These are phyloP conservation scores for Melanopsichium pennsylvanicum DNA, from an alignment of 1,284 basidiomycete species.

Conservation along the genomic window DNA sequence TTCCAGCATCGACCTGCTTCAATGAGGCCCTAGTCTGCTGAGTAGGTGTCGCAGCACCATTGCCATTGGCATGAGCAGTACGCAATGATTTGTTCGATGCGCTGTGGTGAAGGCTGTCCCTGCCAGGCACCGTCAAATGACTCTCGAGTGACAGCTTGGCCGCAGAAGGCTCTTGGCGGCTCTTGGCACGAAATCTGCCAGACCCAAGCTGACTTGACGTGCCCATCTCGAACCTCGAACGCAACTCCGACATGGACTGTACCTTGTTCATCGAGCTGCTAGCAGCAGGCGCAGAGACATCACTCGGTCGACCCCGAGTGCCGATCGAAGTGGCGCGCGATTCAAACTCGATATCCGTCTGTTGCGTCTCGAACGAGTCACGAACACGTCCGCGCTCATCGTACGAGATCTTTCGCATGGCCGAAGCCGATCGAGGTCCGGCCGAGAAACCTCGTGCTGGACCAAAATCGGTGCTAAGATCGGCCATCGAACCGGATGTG, in stretches of 20 bases:
- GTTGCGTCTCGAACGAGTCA: slow-evolving; percentile 43
- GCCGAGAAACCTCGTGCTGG: slow-evolving; percentile 12
- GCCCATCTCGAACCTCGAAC: slow-evolving; percentile 23
- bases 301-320: slow-evolving; percentile 22
- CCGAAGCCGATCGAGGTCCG: slow-evolving; percentile 33
- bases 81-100: slow-evolving; percentile 28
- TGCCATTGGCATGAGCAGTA: slow-evolving; percentile 6
- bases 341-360: slow-evolving; percentile 40
- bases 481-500: slow-evolving; percentile 15
- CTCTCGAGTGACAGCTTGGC: slow-evolving; percentile 23
- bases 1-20: not conserved
- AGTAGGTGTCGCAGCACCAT: slow-evolving; percentile 13
- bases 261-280: slow-evolving; percentile 19
- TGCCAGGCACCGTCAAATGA: slow-evolving; percentile 11
- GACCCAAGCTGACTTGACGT: not conserved
- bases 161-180: slow-evolving; percentile 12
- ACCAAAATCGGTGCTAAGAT: slow-evolving; percentile 22
- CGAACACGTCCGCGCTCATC: slow-evolving; percentile 33
- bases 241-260: slow-evolving; percentile 36
- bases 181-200: slow-evolving; percentile 13
- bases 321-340: slow-evolving; percentile 41
- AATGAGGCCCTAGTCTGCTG: not conserved
- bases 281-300: slow-evolving; percentile 10
- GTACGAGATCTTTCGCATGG: slow-evolving; percentile 39
- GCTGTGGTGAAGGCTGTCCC: slow-evolving; percentile 5